Evolutionary conservation across 345 rosid genomes (phyloP), one percentile per base, ranked within the genome.

Genomic region (Ceriops tagal): DNA sequence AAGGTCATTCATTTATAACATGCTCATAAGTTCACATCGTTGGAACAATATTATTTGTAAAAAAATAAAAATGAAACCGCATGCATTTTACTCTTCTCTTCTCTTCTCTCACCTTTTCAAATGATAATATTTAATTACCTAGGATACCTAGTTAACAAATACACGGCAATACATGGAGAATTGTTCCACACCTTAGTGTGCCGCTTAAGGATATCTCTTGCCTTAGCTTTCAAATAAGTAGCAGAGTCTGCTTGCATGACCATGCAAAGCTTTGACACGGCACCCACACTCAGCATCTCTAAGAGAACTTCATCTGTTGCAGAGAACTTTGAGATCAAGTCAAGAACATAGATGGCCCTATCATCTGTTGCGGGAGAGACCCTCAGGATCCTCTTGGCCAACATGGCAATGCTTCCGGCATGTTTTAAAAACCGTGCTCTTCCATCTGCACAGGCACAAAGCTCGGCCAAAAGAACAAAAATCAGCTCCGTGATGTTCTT

Each of bases 271-370:
- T 87, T 87, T 35, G 89, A 61, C 67, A 87, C 92, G 0, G 84
- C 89, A 10, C 86, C 87, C 10, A 85, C 92, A 51, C 77, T 80
- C 73, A 87, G 62, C 89, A 87, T 85, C 82, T 87, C 92, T 8
- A 18, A 4, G 24, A 83, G 64, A 8, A 85, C 80, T 27, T 77
- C 74, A 3, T 69, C 53, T 1, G 75, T 67, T 0, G 77, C 88
- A 0, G 81, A 79, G 64, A 66, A 79, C 34, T 73, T 82, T 3
- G 86, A 66, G 16, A 87, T 64, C 18, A 53, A 65, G 2, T 73
- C 69, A 1, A 87, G 52, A 26, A 87, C 74, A 22, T 76, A 72
- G n/a, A 87, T 61, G 0, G 83, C 83, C 35, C 79, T 69, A 43
- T 80, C 88, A 24, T 87, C 92, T 5, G 85, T 79, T 0, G 76